Conservation (phyloP, 1,284 basidiomycete genomes). For the Phellopilus nigrolimitatus region DNA sequence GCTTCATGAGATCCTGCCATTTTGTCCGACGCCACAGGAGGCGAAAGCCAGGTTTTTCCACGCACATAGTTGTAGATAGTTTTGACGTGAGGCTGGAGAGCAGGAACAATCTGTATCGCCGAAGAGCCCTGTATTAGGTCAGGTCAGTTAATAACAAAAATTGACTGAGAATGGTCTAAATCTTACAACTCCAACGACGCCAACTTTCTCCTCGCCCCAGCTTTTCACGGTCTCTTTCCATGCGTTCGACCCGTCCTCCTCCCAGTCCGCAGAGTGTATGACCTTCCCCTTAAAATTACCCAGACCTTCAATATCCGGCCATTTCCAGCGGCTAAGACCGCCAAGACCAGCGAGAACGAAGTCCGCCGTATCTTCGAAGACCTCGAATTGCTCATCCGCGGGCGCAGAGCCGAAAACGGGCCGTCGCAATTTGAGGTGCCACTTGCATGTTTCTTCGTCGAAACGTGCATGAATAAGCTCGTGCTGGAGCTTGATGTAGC, state of each 20-base stretch:
- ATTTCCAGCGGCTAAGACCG: constrained; percentile 46
- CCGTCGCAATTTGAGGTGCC: constrained; percentile 47
- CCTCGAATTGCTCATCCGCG: constrained; percentile 32
- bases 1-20: constrained; percentile 36
- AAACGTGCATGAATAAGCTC: constrained; percentile 47
- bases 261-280: constrained; percentile 56
- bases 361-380: constrained; percentile 48
- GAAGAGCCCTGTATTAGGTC: constrained; percentile 46
- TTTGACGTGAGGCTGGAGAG: constrained; percentile 49
- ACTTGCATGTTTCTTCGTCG: constrained; percentile 45
- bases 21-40: constrained; percentile 41
- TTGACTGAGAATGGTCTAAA: neutral
- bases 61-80: constrained; percentile 54
- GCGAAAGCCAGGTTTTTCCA: constrained; percentile 57
- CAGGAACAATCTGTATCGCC: constrained; percentile 59
- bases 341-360: constrained; percentile 51
- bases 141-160: neutral
- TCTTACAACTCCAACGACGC: constrained; percentile 57
- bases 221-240: constrained; percentile 34
- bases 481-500: constrained; percentile 50
- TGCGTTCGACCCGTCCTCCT: constrained; percentile 28
- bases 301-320: constrained; percentile 55
- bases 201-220: constrained; percentile 53
- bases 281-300: constrained; percentile 46
- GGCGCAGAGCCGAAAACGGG: constrained; percentile 26